Percentiles rank a stretch among this genome's conserved stretches.
Conservation (phyloP, 2,329 filamentous ascomycete genomes). For the Calonectria pseudoreteaudii region DNA sequence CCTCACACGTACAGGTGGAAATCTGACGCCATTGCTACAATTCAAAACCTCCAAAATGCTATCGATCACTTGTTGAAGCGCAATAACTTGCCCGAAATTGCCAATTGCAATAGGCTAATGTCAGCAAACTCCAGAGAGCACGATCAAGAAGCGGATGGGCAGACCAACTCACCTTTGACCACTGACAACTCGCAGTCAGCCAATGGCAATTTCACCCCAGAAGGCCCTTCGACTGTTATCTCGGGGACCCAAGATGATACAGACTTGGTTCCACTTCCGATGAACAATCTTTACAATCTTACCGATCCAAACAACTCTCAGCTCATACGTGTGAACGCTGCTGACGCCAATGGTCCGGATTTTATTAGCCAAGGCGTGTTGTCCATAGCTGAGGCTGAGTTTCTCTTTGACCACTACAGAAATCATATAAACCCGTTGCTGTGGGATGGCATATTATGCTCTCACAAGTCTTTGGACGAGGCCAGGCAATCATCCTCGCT, state of each 20-base stretch:
- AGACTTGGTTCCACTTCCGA: neutral
- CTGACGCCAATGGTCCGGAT: neutral
- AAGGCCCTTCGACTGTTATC: neutral
- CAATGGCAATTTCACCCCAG: neutral
- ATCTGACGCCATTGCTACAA: neutral
- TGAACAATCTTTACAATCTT: constrained; percentile 1
- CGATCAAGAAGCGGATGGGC: neutral
- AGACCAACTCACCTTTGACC: neutral
- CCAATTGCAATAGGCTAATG: neutral
- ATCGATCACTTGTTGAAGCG: neutral
- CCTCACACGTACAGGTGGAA: neutral
- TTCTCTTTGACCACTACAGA: neutral
- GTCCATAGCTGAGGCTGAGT: neutral
- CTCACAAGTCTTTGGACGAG: neutral
- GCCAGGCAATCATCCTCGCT: neutral
- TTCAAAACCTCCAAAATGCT: neutral
- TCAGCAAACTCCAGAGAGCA: neutral
- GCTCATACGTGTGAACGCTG: neutral
- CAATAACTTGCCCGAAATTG: neutral
- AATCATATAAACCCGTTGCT: neutral
- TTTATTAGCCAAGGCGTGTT: neutral
- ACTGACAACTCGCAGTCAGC: neutral
- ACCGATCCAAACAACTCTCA: neutral
- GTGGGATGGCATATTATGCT: neutral
- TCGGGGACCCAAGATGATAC: neutral